Evolutionary conservation across 768 basidiomycete genomes (phyloP), one percentile per base, ranked within the genome.

Genomic region (Boletus insuetus): DNA sequence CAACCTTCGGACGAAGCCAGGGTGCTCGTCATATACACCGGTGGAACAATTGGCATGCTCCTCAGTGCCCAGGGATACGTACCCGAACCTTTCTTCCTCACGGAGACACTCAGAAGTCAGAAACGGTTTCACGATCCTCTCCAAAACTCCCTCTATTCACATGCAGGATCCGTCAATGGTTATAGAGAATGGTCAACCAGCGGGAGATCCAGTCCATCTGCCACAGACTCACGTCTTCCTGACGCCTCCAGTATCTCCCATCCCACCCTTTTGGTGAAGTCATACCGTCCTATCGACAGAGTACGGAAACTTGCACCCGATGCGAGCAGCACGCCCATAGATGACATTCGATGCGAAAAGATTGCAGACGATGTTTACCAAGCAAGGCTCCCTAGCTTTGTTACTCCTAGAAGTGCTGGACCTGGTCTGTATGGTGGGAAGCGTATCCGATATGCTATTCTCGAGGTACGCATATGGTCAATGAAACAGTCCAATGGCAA

Each of bases 51-150:
- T 60, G 91, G 90, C 17, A 92, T 92, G 89, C 84, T 92, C 43
- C 79, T 89, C 35, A 84, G 86, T 34, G 76, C 85, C 34, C 81
- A 83, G 56, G 88, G 89, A 58, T 91, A 90, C 66, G 85, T 89
- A 20, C 89, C 92, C 13, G 93, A 94, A 65, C 91, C 91, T 0
- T 87, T 86, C 62, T 94, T 93, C 68, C 75, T 95, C 58, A 92
- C 91, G 6, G 87, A 92, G 70, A 91, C 87, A 0, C 80, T 96
- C 29, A 77, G 81, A 61, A 86, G 86, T 60, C 91, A 94, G 71
- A 82, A 82, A 38, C 84, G 95, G 13, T 98, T 98, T 64, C 91
- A 98, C 70, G 95, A 98, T 61, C 95, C 94, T 4, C 73, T 85
- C 22, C 87, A 90, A 68, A 86, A 91, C 56, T 94, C 93, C 1